These are phyloP conservation scores for Cercospora berteroae DNA, from an alignment of 2,329 filamentous ascomycete species.

Conservation along the genomic window DNA sequence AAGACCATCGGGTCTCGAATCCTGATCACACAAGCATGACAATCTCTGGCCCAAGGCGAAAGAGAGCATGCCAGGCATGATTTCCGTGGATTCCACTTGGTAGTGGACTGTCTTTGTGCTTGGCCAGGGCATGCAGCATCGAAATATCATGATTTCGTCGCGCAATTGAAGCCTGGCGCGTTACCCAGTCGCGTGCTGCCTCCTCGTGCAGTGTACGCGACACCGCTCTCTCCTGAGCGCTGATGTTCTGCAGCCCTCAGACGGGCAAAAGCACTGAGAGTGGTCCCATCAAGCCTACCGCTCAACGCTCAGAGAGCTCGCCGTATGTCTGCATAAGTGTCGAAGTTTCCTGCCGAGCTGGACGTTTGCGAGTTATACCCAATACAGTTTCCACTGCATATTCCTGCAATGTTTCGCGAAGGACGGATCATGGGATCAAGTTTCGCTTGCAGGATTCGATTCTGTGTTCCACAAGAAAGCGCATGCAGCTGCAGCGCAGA, in stretches of 20 bases:
- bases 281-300: background rate
- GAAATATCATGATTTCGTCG: background rate
- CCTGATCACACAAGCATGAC: background rate
- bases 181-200: background rate
- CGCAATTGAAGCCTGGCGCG: background rate
- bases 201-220: background rate
- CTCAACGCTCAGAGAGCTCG: no score
- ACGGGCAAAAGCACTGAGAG: background rate
- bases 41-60: background rate
- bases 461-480: background rate
- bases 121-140: background rate
- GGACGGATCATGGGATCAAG: background rate
- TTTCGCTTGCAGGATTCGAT: background rate
- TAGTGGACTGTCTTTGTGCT: background rate
- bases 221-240: background rate
- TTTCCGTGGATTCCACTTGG: background rate
- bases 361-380: background rate
- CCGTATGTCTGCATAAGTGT: background rate
- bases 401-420: background rate
- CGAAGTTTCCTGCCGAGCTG: background rate
- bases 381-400: background rate
- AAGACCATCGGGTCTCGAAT: background rate
- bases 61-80: background rate
- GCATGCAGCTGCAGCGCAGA: background rate
- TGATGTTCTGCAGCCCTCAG: background rate